phyloP scores from a whole-genome alignment of 257 asterid genomes.

The Nicotiana undulata region DNA sequence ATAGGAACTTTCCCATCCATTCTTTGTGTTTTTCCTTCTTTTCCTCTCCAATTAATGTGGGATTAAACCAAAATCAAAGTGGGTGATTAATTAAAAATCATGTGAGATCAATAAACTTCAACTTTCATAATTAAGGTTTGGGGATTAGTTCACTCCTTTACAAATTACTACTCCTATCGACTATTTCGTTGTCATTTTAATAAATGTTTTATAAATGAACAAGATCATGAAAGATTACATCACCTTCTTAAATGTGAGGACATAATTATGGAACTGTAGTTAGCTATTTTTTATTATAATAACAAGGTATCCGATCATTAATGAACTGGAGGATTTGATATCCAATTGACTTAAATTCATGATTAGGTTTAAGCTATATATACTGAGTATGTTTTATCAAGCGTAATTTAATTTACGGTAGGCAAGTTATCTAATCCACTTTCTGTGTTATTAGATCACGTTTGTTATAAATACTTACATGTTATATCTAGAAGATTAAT shows the following conservation, averaged over 20 bases:
- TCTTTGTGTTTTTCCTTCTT: background rate
- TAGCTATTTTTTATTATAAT: background rate
- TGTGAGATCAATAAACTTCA: background rate
- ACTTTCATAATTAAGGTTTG: background rate
- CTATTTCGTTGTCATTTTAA: background rate
- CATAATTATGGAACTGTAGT: background rate
- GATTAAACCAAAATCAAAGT: background rate
- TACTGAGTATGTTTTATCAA: too few species aligned
- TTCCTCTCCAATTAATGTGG: background rate
- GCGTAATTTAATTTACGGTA: too few species aligned
- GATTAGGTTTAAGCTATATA: too few species aligned
- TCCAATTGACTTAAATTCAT: background rate
- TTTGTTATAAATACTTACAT: too few species aligned
- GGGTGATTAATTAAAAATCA: background rate
- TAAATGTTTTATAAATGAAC: background rate
- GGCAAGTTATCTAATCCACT: too few species aligned
- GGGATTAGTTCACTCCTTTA: background rate
- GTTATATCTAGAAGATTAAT: too few species aligned
- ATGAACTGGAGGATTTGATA: background rate
- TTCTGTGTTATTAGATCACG: too few species aligned
- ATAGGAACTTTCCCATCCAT: background rate
- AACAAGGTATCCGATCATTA: background rate
- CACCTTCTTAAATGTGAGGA: background rate
- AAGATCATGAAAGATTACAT: background rate
- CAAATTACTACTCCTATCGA: background rate